Percentiles rank a stretch among this genome's conserved stretches.
Conservation (phyloP, 495 filamentous ascomycete genomes). For the Penicillium samsonianum region DNA sequence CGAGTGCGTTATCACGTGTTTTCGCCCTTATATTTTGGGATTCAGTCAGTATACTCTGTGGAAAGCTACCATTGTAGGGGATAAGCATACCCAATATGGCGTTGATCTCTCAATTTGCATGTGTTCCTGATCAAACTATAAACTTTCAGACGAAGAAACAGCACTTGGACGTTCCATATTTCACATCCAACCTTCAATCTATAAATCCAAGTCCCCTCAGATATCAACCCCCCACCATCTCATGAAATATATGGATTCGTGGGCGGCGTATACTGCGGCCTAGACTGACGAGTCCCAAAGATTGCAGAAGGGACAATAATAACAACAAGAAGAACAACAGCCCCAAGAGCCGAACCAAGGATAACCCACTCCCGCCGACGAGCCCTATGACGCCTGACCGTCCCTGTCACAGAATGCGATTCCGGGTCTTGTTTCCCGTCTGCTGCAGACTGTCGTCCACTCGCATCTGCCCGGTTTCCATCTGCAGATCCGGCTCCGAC, state of each 20-base stretch:
- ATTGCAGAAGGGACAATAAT: constrained; percentile 14
- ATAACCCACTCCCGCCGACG: constrained; percentile 12
- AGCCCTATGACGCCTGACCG: constrained; percentile 6
- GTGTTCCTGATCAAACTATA: neutral
- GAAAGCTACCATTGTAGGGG: neutral
- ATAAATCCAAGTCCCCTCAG: neutral
- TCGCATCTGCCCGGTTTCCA: neutral
- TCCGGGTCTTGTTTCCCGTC: neutral
- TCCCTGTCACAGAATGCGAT: constrained; percentile 2
- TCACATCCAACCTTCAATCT: neutral
- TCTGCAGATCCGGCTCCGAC: neutral
- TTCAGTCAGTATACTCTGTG: neutral
- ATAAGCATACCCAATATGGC: neutral
- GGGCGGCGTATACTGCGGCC: neutral
- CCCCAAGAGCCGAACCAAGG: neutral
- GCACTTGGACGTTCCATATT: neutral
- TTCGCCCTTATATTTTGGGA: neutral
- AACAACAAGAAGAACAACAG: constrained; percentile 8
- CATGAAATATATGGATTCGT: neutral
- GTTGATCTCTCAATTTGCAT: neutral
- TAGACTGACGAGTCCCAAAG: constrained; percentile 7
- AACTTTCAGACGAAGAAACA: neutral
- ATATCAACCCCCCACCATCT: neutral
- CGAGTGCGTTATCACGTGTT: no score
- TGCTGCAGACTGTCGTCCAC: neutral